A percentile compares a stretch with the other conserved stretches of the same genome.
Conservation (phyloP, 2,329 filamentous ascomycete species). For the Aciculosporium take region DNA sequence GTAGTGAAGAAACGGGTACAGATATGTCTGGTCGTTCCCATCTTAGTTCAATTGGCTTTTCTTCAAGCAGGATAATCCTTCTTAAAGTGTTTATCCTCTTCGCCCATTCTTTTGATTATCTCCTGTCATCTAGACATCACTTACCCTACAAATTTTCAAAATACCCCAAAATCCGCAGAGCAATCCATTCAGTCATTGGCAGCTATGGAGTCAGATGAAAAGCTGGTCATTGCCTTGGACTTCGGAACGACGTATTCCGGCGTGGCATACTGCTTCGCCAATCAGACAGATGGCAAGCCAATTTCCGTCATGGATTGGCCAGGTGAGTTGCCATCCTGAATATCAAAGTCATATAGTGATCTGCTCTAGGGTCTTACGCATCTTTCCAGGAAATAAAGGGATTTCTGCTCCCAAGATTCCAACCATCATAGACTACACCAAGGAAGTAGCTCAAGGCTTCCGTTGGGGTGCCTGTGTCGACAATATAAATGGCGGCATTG, state of each 20-base stretch:
- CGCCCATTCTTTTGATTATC: neutral
- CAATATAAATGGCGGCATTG: slow-evolving; percentile 3
- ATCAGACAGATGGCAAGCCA: slow-evolving; percentile 13
- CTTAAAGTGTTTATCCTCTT: neutral
- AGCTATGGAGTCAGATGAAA: slow-evolving; percentile 8
- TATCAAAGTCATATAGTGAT: slow-evolving; percentile 14
- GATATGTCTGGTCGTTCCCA: too few relatives aligned
- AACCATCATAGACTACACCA: slow-evolving; percentile 9
- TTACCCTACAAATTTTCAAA: neutral
- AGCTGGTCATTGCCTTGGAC: slow-evolving; percentile 37
- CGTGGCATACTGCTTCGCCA: slow-evolving; percentile 25
- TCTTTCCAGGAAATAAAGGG: slow-evolving; percentile 20
- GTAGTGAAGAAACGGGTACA: too few relatives aligned
- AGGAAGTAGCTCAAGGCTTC: slow-evolving; percentile 26
- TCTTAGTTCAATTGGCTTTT: too few relatives aligned
- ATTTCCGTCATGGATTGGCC: slow-evolving; percentile 17
- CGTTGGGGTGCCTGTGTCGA: slow-evolving; percentile 12
- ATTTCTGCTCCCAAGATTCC: slow-evolving; percentile 22
- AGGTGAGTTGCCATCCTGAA: slow-evolving; percentile 6
- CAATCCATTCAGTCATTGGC: neutral
- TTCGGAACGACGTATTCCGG: slow-evolving; percentile 44
- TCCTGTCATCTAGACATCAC: neutral
- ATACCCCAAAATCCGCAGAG: neutral
- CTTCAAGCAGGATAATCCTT: neutral
- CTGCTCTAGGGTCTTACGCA: slow-evolving; percentile 30